Evolutionary conservation across 129 eudicot species (phyloP).

Genomic region (Heracleum sosnowskyi): DNA sequence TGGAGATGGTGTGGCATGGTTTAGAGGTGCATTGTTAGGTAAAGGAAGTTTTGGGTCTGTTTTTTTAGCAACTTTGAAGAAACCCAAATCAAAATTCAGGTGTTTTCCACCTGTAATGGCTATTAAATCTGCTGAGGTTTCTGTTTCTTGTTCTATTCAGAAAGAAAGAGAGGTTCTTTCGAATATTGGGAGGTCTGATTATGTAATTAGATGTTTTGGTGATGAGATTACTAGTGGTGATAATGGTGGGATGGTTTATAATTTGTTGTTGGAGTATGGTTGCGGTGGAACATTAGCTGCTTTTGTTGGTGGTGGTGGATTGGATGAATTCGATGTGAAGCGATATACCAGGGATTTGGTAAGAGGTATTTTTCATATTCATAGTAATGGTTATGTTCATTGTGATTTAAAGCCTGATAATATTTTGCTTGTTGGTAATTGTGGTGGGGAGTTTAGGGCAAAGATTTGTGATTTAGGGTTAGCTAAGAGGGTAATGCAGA

Average conservation of each 20-base stretch:
- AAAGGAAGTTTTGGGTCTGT: constrained; percentile 79
- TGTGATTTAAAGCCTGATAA: constrained; percentile 48
- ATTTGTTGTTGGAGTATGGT: constrained; percentile 67
- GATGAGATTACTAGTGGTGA: constrained; percentile 53
- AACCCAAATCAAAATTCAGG: constrained; percentile 53
- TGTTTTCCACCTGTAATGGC: constrained; percentile 70
- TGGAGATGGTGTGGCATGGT: constrained; percentile 83
- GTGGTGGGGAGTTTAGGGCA: constrained; percentile 28
- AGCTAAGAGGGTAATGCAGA: constrained; percentile 45
- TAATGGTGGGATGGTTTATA: constrained; percentile 50
- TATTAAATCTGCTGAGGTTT: constrained; percentile 79
- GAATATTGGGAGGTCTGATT: constrained; percentile 36
- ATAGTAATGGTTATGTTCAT: constrained; percentile 56
- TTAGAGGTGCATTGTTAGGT: constrained; percentile 56
- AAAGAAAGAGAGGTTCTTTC: constrained; percentile 59
- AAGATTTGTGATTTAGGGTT: constrained; percentile 77
- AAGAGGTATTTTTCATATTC: constrained; percentile 48
- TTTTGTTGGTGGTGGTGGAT: constrained; percentile 32
- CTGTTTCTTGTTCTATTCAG: constrained; percentile 62
- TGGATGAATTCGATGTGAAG: constrained; percentile 47
- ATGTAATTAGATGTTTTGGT: constrained; percentile 53
- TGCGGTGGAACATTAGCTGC: constrained; percentile 75
- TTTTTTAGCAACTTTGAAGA: constrained; percentile 55
- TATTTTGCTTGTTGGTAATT: constrained; percentile 38
- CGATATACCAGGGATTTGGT: constrained; percentile 41